Percentiles rank a stretch among this genome's conserved stretches.
Evolutionary conservation across 345 rosid genomes (phyloP).

Genomic region (Eucalyptus leucophloia): DNA sequence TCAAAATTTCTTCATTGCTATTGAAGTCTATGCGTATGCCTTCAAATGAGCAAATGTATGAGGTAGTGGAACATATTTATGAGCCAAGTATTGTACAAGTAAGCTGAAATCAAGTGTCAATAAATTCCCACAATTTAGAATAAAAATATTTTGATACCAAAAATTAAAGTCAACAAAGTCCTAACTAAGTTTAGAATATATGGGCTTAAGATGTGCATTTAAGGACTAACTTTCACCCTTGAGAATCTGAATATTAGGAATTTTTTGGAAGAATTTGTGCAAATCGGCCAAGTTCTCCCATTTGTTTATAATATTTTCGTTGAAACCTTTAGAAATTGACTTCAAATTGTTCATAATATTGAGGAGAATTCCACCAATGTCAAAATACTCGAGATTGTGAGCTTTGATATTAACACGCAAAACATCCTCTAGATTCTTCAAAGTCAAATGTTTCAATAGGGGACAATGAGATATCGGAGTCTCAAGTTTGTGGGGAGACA

Average conservation of each 20-base stretch:
- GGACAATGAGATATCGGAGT: background rate
- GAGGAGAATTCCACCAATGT: background rate
- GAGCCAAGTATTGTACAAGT: background rate
- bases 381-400: background rate
- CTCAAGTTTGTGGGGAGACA: background rate
- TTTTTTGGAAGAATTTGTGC: background rate
- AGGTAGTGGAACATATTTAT: background rate
- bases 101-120: background rate
- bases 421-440: background rate
- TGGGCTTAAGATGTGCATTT: background rate
- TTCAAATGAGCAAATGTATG: background rate
- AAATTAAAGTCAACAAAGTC: background rate
- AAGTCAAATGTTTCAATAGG: background rate
- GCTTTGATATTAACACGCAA: background rate
- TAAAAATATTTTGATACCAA: background rate
- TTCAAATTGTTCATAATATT: background rate
- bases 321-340: background rate
- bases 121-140: background rate
- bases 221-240: background rate
- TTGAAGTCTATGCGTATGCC: background rate
- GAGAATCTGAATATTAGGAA: background rate
- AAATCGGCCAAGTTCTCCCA: fast-evolving
- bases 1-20: no score
- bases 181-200: background rate
- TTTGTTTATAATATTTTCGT: background rate